phyloP scores from a whole-genome alignment of 768 basidiomycete genomes.

The Termitomyces bulborhizus region DNA sequence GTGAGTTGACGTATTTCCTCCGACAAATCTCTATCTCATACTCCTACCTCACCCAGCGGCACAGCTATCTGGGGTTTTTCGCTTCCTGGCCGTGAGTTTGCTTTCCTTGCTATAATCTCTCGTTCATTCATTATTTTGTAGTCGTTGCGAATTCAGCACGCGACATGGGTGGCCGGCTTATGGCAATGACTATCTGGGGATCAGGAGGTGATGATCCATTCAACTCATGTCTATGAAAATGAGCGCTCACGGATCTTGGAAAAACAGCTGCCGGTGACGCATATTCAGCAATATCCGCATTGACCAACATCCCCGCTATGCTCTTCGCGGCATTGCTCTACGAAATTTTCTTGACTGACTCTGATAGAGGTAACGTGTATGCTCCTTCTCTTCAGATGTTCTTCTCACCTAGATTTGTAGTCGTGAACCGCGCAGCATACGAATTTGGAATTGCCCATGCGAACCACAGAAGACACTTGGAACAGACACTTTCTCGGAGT shows the following conservation, averaged over 20 bases:
- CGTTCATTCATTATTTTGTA: slow-evolving; percentile 16
- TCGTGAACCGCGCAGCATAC: slow-evolving; percentile 10
- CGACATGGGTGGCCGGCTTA: slow-evolving; percentile 61
- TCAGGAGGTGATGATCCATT: slow-evolving; percentile 24
- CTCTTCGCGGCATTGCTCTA: slow-evolving; percentile 48
- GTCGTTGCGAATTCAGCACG: slow-evolving; percentile 64
- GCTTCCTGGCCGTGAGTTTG: slow-evolving; percentile 36
- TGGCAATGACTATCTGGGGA: slow-evolving; percentile 59
- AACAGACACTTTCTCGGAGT: background rate
- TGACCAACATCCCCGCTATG: slow-evolving; percentile 63
- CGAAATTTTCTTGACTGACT: slow-evolving; percentile 52
- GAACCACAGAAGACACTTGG: slow-evolving; percentile 11
- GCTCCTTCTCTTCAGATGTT: background rate
- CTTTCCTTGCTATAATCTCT: background rate
- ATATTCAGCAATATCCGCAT: slow-evolving; percentile 58
- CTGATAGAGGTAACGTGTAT: slow-evolving; percentile 40
- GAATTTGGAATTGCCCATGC: slow-evolving; percentile 7
- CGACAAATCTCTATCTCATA: background rate
- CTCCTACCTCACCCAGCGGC: slow-evolving; percentile 27
- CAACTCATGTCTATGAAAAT: background rate
- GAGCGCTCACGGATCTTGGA: background rate
- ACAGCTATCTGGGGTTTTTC: slow-evolving; percentile 58
- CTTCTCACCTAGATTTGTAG: slow-evolving; percentile 3
- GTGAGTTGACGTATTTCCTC: slow-evolving; percentile 27
- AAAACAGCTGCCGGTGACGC: slow-evolving; percentile 39